Percentiles rank a stretch among this genome's conserved stretches.
phyloP scores from a whole-genome alignment of 2,329 filamentous ascomycete species.

The Colletotrichum melonis region DNA sequence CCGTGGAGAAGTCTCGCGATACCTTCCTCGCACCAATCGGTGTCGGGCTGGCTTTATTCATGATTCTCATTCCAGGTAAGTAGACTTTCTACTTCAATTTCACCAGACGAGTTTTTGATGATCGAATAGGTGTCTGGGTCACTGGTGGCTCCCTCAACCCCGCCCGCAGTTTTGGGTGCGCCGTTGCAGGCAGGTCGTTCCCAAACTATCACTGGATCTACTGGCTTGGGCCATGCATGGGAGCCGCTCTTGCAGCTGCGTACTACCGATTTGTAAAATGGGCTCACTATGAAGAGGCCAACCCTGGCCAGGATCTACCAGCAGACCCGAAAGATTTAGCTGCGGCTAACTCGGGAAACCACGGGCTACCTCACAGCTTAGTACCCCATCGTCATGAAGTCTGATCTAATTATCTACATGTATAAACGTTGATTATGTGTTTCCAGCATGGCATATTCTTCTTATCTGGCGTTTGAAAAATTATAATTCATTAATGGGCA shows the following conservation, averaged over 20 bases:
- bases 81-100: not conserved
- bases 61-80: conserved; percentile 54
- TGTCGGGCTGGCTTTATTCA: conserved; percentile 74
- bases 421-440: not conserved
- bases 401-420: not conserved
- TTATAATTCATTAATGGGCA: too few species aligned
- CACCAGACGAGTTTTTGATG: conserved; percentile 12
- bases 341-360: not conserved
- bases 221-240: conserved; percentile 57
- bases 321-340: not conserved
- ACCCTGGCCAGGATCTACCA: conserved; percentile 48
- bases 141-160: conserved; percentile 57
- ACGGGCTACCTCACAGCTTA: not conserved
- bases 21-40: conserved; percentile 75
- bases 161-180: conserved; percentile 56
- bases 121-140: conserved; percentile 48
- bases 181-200: conserved; percentile 49
- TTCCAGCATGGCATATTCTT: not conserved
- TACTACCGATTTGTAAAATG: conserved; percentile 56
- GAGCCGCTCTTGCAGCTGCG: conserved; percentile 52
- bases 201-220: conserved; percentile 57
- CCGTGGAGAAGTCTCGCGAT: conserved; percentile 73
- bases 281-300: conserved; percentile 55
- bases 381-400: not conserved
- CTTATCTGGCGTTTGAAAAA: not conserved